Base-by-base conservation (phyloP, 257 asterid genomes). In the Fraxinus quadrangulata region DNA sequence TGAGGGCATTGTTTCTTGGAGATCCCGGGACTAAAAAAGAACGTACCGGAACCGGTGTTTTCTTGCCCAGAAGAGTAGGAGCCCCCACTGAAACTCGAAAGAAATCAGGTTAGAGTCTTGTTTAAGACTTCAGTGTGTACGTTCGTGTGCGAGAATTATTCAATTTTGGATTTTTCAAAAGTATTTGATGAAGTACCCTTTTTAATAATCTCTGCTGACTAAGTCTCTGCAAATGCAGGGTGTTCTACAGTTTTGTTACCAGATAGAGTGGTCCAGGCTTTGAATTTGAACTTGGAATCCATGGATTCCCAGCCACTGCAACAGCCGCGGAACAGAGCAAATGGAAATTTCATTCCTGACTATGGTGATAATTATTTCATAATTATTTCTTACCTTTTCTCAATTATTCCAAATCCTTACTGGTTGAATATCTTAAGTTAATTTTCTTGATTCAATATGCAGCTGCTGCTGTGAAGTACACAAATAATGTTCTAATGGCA, bases 21-120 rank as follows among this genome's bases (percentile, higher is more conserved):
- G 91, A 88, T 75, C 74, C 85, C 24, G 83, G 75, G 13, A 74
- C 78, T 0, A 89, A 76, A 67, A 89, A 84, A 19, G 95, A 87
- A 79, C 85, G 96, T 21, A 85, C 87, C 0, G 98, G 98, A 37
- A 93, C 98, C 1, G 97, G 97, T 1, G 98, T 93, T 70, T 93
- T 93, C 70, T 80, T 93, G 77, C 98, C 98, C 11, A 84, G 90
- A 71, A 72, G 84, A 78, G 63, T 34, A 23, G 86, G 83, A 31
- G 26, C 89, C 37, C 86, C 86, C 2, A 14, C 83, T 19, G 87
- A 81, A 23, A 63, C 76, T 7, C 85, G 83, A 49, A 84, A 77
- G 80, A 90, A 93, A 75, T 71, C 85, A 77, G 96, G 95, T 88
- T 13, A 61, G 2, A 21, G 24, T 61, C 68, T 61, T 45, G 17